phyloP scores from a whole-genome alignment of 805 yeast species.

The Wickerhamiella parazyma region DNA sequence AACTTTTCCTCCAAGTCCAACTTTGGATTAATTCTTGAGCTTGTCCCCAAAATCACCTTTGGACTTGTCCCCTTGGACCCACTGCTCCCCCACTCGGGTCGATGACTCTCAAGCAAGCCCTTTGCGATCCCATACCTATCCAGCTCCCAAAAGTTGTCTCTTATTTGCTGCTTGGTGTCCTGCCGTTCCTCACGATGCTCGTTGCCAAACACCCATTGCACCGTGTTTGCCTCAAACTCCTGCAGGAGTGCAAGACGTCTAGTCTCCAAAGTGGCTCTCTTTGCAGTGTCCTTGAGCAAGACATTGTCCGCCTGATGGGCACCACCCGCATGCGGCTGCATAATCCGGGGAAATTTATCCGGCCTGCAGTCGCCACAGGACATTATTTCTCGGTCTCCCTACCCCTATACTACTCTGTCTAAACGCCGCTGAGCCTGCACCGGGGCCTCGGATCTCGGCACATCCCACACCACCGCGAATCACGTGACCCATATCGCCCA shows the following conservation, averaged over 20 bases:
- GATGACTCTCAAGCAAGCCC: conserved; percentile 38
- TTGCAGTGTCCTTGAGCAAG: background rate
- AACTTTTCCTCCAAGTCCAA: too few relatives aligned
- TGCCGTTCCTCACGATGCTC: background rate
- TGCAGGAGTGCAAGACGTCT: background rate
- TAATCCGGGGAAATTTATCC: background rate
- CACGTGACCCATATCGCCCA: background rate
- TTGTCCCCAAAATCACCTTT: too few relatives aligned
- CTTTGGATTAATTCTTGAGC: too few relatives aligned
- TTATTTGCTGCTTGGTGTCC: background rate
- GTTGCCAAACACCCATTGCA: background rate
- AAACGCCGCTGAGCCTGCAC: too few relatives aligned
- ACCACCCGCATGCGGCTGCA: background rate
- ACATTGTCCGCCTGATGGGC: background rate
- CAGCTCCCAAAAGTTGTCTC: conserved; percentile 35
- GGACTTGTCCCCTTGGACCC: background rate
- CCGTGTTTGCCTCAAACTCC: background rate
- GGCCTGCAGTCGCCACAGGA: too few relatives aligned
- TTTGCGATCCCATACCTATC: conserved; percentile 77
- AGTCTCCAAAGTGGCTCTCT: background rate
- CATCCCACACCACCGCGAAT: background rate
- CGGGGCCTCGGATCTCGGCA: background rate
- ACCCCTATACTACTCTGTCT: too few relatives aligned
- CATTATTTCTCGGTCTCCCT: too few relatives aligned
- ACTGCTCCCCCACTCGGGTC: background rate